Base-by-base conservation (phyloP, 2,329 filamentous ascomycete genomes). In the Stachybotrys chlorohalonatus region DNA sequence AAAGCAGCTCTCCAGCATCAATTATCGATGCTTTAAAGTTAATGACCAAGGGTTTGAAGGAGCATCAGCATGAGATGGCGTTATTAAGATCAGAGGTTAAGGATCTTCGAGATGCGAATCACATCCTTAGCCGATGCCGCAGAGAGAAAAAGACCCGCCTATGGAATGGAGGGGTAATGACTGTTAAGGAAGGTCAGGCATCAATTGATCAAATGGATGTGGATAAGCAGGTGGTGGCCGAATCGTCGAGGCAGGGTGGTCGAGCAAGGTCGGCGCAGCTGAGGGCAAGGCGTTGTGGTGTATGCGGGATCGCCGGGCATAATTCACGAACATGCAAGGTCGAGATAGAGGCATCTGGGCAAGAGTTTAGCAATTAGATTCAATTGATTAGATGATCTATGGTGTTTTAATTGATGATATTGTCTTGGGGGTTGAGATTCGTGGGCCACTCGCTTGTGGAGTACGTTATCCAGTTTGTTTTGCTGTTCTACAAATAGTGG, bases 191-290 rank as follows among this genome's bases (percentile, higher is more conserved):
- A 53, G 56, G 31, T 48, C 47, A 31, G 45, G 6, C 53, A 52
- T 52, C 6, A 55, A 54, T 57, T 54, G n/a, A 50, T 55, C 32
- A 55, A 48, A 54, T 55, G 32, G 53, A 57, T 53, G 30, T 51
- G 24, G 17, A 57, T 57, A 31, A 16, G 39, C 46, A 55, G 52
- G 39, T 55, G 54, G 11, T 47, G 16, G 51, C 15, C 16, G 39
- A 47, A 47, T n/a, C 45, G 13, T 17, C 16, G 36, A 46, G 30
- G 32, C 9, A 47, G 0, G 45, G 46, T 54, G 49, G 45, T 55
- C 36, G 11, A 52, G 50, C 49, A 50, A 47, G 46, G 15, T 47
- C 46, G n/a, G 46, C 46, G 16, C 46, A 47, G 15, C 15, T 15
- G 16, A 47, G 13, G 13, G 13, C n/a, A 47, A 47, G 46, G 46